A percentile compares a stretch with the other conserved stretches of the same genome.
Evolutionary conservation across 2,329 filamentous ascomycete species (phyloP).

Genomic region (Pestalotiopsis sp.): DNA sequence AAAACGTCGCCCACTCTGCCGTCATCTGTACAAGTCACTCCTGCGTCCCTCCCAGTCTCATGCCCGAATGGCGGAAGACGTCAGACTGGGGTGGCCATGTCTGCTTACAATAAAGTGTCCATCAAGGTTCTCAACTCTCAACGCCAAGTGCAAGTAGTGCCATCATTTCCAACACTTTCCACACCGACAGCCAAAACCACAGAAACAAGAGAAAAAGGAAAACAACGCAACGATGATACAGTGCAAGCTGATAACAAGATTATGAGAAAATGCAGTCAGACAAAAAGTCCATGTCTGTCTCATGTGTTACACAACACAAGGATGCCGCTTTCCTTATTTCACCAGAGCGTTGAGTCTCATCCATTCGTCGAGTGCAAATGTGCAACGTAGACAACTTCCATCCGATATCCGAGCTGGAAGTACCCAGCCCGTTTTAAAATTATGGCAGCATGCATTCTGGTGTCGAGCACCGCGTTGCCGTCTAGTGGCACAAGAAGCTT

Average conservation of each 20-base stretch:
- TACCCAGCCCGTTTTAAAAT: neutral
- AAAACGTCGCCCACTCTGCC: neutral
- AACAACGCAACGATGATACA: neutral
- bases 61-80: neutral
- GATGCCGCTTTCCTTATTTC: neutral
- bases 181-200: neutral
- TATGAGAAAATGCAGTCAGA: neutral
- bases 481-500: neutral
- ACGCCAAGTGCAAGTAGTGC: neutral
- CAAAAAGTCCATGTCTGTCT: neutral
- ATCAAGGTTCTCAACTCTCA: slow-evolving; percentile 14
- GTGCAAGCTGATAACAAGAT: neutral
- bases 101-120: slow-evolving; percentile 4
- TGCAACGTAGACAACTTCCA: neutral
- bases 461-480: neutral
- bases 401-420: neutral
- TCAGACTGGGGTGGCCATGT: neutral
- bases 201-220: neutral
- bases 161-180: neutral
- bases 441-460: neutral
- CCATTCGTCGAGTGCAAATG: neutral
- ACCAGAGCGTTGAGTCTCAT: neutral
- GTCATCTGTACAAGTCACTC: neutral
- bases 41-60: neutral
- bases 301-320: neutral